A percentile compares a stretch with the other conserved stretches of the same genome.
These are phyloP conservation scores for Pyrenochaeta sp. DNA, from an alignment of 2,329 filamentous ascomycete species.

Conservation along the genomic window DNA sequence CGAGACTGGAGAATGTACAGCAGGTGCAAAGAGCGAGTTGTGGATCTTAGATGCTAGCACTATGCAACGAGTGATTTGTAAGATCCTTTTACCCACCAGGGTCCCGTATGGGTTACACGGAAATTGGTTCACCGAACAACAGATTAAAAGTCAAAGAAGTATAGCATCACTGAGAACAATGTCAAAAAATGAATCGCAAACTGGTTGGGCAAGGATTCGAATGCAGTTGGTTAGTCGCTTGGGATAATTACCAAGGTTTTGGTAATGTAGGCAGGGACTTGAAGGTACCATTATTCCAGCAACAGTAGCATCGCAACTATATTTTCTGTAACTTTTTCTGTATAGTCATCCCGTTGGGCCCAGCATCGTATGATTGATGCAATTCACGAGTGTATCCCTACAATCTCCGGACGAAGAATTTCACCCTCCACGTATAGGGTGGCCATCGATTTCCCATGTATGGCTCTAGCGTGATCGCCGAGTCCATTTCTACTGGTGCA, in stretches of 20 bases:
- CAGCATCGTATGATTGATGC: too few relatives aligned
- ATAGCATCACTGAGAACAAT: conserved; percentile 33
- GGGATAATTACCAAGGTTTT: conserved; percentile 9
- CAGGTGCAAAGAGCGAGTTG: conserved; percentile 62
- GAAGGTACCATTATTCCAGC: too few relatives aligned
- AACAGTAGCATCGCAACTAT: too few relatives aligned
- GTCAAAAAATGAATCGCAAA: conserved; percentile 10
- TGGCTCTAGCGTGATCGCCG: too few relatives aligned
- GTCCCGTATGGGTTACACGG: conserved; percentile 73
- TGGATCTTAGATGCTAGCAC: conserved; percentile 72
- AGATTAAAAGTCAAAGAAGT: conserved; percentile 41
- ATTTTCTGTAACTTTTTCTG: too few relatives aligned
- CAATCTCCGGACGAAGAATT: too few relatives aligned
- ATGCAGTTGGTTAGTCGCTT: conserved; percentile 18
- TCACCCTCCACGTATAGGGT: too few relatives aligned
- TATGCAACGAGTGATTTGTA: conserved; percentile 69
- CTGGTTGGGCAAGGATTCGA: conserved; percentile 16
- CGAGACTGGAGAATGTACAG: conserved; percentile 55
- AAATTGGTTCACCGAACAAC: conserved; percentile 49
- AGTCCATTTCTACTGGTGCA: too few relatives aligned
- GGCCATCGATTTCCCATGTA: too few relatives aligned
- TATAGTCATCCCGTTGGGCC: too few relatives aligned
- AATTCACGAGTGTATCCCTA: too few relatives aligned
- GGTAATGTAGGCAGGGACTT: background rate
- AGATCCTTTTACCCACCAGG: conserved; percentile 68